Evolutionary conservation across 176 grass and related monocot genomes (phyloP), one percentile per base, ranked within the genome.

Genomic region (Carex kokanica): DNA sequence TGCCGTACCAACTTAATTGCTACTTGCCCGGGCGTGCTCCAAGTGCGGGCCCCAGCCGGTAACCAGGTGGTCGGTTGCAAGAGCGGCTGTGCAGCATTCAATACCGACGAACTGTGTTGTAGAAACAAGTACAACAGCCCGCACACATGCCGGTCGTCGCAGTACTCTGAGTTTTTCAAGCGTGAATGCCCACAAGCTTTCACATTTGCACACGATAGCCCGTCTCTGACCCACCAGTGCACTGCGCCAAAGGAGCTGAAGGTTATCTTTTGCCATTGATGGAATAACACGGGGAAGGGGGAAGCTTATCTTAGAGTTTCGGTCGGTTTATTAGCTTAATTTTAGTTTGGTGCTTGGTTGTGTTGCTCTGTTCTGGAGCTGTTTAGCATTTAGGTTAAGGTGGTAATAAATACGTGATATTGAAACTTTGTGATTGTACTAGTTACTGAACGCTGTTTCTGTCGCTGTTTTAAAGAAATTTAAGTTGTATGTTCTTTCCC

Each of bases 211-310:
- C 93, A 99, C 59, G 96, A 99, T 79, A 95, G 32, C 87, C 89
- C 93, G 3, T 95, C 93, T 2, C 91, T 93, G 66, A 93, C 88
- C 31, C 96, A 95, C 74, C 38, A 93, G 24, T 93, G 96, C 86
- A n/a, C 88, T 21, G 87, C 90, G 67, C 95, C 95, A 6, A 86
- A 89, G 60, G 95, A 98, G 92, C 92, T 98, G 83, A 98, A 98
- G 86, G 95, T 98, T 85, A 98, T 98, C 92, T 98, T 98, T 88
- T 98, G 95, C 89, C 95, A 98, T 78, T 98, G 51, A 78, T 78
- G 91, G 85, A 64, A 36, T 6, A 1, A 13, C 32, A 47, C 12
- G 55, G 71, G 6, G 27, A 53, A 53, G 75, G 55, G 71, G 6
- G 27, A 53, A 53, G 75, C 75, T 59, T 47, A 11, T 47, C 1